Evolutionary conservation across 768 basidiomycete species (phyloP), one percentile per base, ranked within the genome.

Genomic region (Neoboletus magnificus): DNA sequence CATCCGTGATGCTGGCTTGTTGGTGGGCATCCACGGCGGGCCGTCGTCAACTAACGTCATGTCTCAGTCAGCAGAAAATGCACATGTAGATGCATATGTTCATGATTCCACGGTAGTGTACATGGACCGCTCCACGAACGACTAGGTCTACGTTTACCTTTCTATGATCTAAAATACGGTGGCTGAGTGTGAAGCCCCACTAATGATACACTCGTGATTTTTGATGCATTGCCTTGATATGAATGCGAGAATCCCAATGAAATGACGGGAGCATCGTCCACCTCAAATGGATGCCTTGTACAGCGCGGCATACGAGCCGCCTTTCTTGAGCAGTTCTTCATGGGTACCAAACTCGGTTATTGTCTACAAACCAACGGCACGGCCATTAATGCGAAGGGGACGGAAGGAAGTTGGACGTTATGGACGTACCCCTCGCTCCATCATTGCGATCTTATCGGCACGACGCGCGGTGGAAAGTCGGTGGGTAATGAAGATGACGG

Each of bases 361-460:
- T 4, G 81, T 85, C 87, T 89, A 58, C 37, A 43, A 37, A 66
- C 39, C 46, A 16, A 59, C 32, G 42, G 41, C 48, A 59, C 64
- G 64, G 66, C 55, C 27, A 70, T 67, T 59, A 66, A 59, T 46
- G 22, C 33, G 16, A 30, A 53, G 57, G 46, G 42, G 54, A 43
- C 20, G 56, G 48, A 58, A 27, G 32, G 50, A 45, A 30, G 37
- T 54, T 27, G 56, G 37, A 56, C 37, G 32, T 49, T 13, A 55
- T 44, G 41, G n/a, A 76, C 78, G 57, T 60, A 80, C 79, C 54
- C 89, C 89, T 63, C 80, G 79, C 62, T 91, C 86, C 87, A 91
- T 89, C 84, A 91, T 87, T 41, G 87, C 89, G 60, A 91, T 82
- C 72, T 90, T 91, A 74, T 93, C 89, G 58, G 91, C 91, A 41